These are phyloP conservation scores for Debaryomyces coudertii DNA, from an alignment of 1,139 yeast species.

Conservation along the genomic window DNA sequence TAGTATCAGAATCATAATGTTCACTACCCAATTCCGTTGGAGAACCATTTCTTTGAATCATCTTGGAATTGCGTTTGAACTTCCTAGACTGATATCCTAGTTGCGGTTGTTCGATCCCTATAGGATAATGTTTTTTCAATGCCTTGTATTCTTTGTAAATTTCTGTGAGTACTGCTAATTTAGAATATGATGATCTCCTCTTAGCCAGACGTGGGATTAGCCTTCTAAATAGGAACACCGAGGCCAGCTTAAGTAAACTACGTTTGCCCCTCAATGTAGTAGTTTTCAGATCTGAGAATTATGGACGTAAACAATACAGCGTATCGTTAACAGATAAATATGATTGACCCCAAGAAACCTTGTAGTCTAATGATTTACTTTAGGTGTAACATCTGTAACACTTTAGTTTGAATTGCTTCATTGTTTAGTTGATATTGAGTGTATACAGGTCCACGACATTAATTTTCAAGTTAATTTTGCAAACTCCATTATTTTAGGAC, in stretches of 20 bases:
- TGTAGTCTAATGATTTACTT: not conserved
- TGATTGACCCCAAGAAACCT: not conserved
- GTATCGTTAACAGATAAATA: not conserved
- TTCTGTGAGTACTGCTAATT: constrained; percentile 22
- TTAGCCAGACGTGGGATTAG: constrained; percentile 17
- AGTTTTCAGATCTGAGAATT: constrained; percentile 1
- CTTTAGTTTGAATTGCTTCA: not conserved
- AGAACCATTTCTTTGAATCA: constrained; percentile 12
- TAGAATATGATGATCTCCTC: constrained; percentile 15
- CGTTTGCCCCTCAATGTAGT: constrained; percentile 21
- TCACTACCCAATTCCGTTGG: constrained; percentile 5
- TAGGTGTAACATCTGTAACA: not conserved
- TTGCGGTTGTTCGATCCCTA: constrained; percentile 9
- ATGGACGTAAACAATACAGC: constrained; percentile 1
- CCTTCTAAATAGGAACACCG: constrained; percentile 23
- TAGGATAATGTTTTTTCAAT: constrained; percentile 22
- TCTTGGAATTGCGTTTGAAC: constrained; percentile 20
- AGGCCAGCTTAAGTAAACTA: constrained; percentile 21
- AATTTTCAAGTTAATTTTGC: not conserved
- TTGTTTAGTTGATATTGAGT: not conserved
- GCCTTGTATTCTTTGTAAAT: constrained; percentile 31
- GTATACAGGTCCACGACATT: constrained; percentile 1
- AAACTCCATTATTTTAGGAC: not conserved
- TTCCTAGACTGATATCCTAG: constrained; percentile 16
- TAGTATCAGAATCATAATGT: not conserved